These are phyloP conservation scores for Ceratocystis harringtonii DNA, from an alignment of 2,329 filamentous ascomycete species.

Conservation along the genomic window DNA sequence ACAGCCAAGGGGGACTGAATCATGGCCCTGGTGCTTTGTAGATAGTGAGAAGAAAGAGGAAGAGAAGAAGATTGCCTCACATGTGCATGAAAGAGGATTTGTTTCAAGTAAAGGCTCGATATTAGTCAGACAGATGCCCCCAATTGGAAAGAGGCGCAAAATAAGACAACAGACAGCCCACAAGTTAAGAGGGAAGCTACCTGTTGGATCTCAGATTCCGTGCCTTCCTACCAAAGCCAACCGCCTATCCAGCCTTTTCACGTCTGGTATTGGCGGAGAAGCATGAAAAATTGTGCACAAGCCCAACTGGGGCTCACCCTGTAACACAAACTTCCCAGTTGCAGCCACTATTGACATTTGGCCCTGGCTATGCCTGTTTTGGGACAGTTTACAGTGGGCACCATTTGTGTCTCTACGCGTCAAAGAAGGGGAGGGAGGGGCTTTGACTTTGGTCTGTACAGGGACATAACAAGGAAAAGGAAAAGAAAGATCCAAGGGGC, in stretches of 20 bases:
- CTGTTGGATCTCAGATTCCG: not conserved
- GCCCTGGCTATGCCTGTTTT: not conserved
- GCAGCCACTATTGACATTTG: slow-evolving; percentile 1
- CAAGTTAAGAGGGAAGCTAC: not conserved
- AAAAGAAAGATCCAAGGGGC: not conserved
- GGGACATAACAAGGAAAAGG: not conserved
- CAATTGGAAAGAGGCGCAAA: not conserved
- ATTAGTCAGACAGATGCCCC: not conserved
- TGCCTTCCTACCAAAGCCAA: not conserved
- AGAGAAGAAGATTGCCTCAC: not conserved
- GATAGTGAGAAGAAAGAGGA: not conserved
- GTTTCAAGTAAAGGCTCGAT: not conserved
- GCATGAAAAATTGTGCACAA: not conserved
- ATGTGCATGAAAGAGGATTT: not conserved
- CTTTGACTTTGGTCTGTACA: not conserved
- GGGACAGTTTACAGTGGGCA: not conserved
- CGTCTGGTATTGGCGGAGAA: not conserved
- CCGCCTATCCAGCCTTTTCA: not conserved
- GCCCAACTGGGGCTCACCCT: not conserved
- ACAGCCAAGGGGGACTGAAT: not conserved
- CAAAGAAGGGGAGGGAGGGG: slow-evolving; percentile 1
- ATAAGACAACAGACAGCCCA: not conserved
- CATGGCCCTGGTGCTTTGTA: not conserved
- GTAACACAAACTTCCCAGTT: not conserved
- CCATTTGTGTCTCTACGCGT: not conserved